Evolutionary conservation across 768 basidiomycete species (phyloP), one percentile per base, ranked within the genome.

Genomic region (Inosperma sp.): DNA sequence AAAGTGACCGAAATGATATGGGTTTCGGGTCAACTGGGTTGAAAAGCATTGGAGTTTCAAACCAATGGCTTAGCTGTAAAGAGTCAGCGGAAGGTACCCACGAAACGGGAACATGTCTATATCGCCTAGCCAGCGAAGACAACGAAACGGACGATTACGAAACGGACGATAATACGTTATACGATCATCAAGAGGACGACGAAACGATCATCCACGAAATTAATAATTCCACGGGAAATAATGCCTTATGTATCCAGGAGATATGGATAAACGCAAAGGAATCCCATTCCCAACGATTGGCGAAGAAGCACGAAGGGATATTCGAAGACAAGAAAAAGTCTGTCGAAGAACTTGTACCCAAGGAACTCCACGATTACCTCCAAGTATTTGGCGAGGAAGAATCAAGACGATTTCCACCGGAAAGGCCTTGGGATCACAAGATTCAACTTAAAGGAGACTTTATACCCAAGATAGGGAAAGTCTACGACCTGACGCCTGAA

Each of bases 371-470:
- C 37, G 0, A 21, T 12, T 49, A 22, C 27, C 9, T 50, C 14
- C 12, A 35, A 0, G 17, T 61, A 1, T 60, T 58, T 41, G 30
- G 39, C 14, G 50, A 58, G 21, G 36, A 54, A 45, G 40, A 21
- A 25, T 53, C 59, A 2, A 33, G 42, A 35, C 25, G 46, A 36
- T 49, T 54, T 13, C 59, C 56, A 9, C 14, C 14, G 13, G 10
- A 17, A 1, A n/a, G 42, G 29, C 16, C 48, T 1, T 59, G 48
- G 25, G 57, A 59, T 25, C 59, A 61, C 31, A 33, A 34, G 29
- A 61, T 61, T 23, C 52, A 57, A 2, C 19, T 61, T 7, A 54
- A 55, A 47, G 10, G 25, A 7, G 53, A 33, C 9, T 49, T 52
- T 31, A 43, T 42, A 27, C 54, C 58, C 1, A 34, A 43, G 9